Evolutionary conservation across 1,284 basidiomycete species (phyloP).

Genomic region (Golubevia sp.): DNA sequence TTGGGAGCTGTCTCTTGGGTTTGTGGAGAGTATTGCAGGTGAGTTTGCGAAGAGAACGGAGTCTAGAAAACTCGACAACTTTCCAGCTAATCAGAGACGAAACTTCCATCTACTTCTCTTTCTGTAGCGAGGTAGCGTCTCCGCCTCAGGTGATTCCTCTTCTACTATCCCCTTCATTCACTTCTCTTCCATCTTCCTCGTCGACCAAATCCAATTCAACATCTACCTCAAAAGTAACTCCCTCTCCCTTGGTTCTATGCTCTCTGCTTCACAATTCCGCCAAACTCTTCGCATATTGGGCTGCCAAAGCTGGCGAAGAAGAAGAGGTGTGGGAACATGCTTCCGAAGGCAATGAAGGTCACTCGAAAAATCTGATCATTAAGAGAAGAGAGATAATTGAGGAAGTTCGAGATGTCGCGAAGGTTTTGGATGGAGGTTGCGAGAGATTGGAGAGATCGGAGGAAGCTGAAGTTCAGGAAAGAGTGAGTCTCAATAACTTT

Average conservation of each 20-base stretch:
- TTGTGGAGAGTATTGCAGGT: conserved; percentile 40
- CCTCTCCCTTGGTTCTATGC: neutral
- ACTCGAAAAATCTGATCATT: too few species aligned
- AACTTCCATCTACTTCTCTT: neutral
- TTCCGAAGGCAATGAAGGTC: too few species aligned
- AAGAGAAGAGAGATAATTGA: too few species aligned
- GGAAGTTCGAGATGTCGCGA: too few species aligned
- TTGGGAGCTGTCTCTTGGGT: conserved; percentile 47
- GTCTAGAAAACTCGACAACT: neutral
- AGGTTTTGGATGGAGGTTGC: too few species aligned
- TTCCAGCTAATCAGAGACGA: neutral
- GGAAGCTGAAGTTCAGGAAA: too few species aligned
- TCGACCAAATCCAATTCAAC: neutral
- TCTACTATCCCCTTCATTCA: too few species aligned
- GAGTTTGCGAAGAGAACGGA: too few species aligned
- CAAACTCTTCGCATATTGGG: conserved; percentile 50
- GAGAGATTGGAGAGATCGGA: too few species aligned
- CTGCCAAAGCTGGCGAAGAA: conserved; percentile 10
- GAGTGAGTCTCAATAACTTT: too few species aligned
- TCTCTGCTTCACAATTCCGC: conserved; percentile 38
- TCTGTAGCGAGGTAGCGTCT: conserved; percentile 16
- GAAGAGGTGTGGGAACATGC: neutral
- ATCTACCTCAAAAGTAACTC: neutral
- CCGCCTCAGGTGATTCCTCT: conserved; percentile 15
- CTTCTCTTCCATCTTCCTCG: too few species aligned